These are phyloP conservation scores for Strobilomyces dryophilus DNA, from an alignment of 768 basidiomycete species.

Conservation along the genomic window DNA sequence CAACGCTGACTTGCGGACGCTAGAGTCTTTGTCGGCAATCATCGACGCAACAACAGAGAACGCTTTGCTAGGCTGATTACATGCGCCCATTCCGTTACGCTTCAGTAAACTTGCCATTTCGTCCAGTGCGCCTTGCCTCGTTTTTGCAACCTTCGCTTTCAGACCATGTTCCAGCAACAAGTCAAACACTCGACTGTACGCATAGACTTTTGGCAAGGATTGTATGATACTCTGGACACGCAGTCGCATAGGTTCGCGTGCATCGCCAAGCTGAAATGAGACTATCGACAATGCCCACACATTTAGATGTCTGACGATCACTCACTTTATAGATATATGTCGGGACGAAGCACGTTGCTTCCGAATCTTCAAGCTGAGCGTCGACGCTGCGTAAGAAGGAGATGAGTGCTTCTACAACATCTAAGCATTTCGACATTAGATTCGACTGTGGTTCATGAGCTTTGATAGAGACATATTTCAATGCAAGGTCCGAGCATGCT, in stretches of 20 bases:
- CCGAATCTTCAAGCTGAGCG: conserved; percentile 79
- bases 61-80: conserved; percentile 71
- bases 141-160: conserved; percentile 87
- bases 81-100: conserved; percentile 76
- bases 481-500: conserved; percentile 84
- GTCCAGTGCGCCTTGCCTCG: conserved; percentile 82
- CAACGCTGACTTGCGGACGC: conserved; percentile 84
- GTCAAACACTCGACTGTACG: conserved; percentile 89
- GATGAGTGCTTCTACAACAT: conserved; percentile 76
- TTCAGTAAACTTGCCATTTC: conserved; percentile 76
- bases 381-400: conserved; percentile 67
- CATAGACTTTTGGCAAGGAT: conserved; percentile 82
- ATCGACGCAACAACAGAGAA: conserved; percentile 73
- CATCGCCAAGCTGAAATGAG: conserved; percentile 77
- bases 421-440: conserved; percentile 81
- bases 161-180: conserved; percentile 84
- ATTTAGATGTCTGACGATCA: not conserved
- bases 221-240: conserved; percentile 85
- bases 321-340: conserved; percentile 84
- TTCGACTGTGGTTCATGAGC: conserved; percentile 90
- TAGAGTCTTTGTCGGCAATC: conserved; percentile 86
- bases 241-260: conserved; percentile 73
- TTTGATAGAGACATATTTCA: conserved; percentile 93
- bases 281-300: not conserved
- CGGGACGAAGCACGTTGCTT: conserved; percentile 85